Conservation (phyloP, 2,329 filamentous ascomycete genomes). For the Fusarium equiseti region DNA sequence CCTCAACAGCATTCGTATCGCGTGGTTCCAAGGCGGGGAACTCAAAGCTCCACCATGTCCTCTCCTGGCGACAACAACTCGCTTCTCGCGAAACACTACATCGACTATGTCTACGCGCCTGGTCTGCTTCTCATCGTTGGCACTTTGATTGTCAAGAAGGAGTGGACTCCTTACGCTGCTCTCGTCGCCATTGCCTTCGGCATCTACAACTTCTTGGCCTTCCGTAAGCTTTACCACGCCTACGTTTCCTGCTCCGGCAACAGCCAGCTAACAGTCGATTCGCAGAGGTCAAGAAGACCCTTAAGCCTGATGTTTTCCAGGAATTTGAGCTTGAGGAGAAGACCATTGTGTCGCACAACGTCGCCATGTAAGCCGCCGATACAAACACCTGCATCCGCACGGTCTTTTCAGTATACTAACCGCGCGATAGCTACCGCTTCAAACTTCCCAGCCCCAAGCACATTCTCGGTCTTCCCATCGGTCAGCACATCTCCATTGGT, state of each 20-base stretch:
- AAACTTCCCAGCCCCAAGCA: slow-evolving; percentile 79
- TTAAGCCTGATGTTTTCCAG: slow-evolving; percentile 90
- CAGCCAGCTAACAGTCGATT: slow-evolving; percentile 23
- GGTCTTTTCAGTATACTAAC: slow-evolving; percentile 12
- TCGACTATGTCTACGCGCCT: slow-evolving; percentile 87
- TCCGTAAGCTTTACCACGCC: slow-evolving; percentile 67
- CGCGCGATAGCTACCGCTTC: slow-evolving; percentile 82
- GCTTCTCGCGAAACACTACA: slow-evolving; percentile 69
- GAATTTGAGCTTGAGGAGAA: slow-evolving; percentile 95
- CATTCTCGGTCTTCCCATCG: slow-evolving; percentile 95
- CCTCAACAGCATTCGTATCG: slow-evolving; percentile 8
- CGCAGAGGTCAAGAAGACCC: slow-evolving; percentile 80
- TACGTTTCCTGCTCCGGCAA: neutral
- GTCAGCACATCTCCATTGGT: slow-evolving; percentile 97
- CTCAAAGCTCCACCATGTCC: slow-evolving; percentile 35
- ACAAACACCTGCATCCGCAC: neutral
- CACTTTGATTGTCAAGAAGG: slow-evolving; percentile 80
- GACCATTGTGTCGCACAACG: slow-evolving; percentile 96
- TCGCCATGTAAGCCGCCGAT: slow-evolving; percentile 78
- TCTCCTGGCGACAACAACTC: slow-evolving; percentile 48
- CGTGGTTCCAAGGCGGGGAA: slow-evolving; percentile 36
- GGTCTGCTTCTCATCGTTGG: slow-evolving; percentile 82
- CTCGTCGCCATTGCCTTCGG: slow-evolving; percentile 74
- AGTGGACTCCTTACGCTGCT: slow-evolving; percentile 79
- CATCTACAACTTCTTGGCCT: slow-evolving; percentile 77